phyloP scores from a whole-genome alignment of 768 basidiomycete genomes.

The Tricholoma sp. region DNA sequence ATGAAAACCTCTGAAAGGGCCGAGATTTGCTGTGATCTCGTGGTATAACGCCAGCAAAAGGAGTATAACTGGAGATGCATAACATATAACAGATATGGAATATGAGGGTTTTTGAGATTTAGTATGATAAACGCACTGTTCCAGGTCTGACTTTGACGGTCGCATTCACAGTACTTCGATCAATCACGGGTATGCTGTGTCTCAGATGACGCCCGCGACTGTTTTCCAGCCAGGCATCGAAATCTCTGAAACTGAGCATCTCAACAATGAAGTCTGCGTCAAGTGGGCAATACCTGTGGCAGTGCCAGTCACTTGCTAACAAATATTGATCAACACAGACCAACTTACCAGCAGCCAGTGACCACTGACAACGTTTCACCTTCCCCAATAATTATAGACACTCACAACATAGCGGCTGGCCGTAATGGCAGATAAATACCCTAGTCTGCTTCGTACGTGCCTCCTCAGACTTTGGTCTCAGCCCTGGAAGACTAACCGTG shows the following conservation, averaged over 20 bases:
- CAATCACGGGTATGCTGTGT: background rate
- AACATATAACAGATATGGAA: background rate
- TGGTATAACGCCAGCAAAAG: background rate
- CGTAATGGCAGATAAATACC: slow-evolving; percentile 73
- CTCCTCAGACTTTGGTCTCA: background rate
- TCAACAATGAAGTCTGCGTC: background rate
- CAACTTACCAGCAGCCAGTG: background rate
- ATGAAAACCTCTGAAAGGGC: background rate
- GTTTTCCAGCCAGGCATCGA: background rate
- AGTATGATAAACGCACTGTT: background rate
- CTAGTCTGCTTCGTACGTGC: slow-evolving; percentile 75
- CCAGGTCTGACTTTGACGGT: background rate
- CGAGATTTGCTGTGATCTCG: background rate
- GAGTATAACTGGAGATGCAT: background rate
- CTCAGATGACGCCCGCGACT: background rate
- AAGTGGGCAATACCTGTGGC: background rate
- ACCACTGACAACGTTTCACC: background rate
- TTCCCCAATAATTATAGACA: background rate
- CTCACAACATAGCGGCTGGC: slow-evolving; percentile 12
- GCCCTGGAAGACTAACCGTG: background rate
- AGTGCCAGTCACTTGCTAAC: background rate
- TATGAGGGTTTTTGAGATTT: background rate
- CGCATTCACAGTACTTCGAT: background rate
- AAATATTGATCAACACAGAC: background rate
- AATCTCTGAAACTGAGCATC: background rate